These are phyloP conservation scores for Arctostaphylos glauca DNA, from an alignment of 148 eudicot genomes.

Conservation along the genomic window DNA sequence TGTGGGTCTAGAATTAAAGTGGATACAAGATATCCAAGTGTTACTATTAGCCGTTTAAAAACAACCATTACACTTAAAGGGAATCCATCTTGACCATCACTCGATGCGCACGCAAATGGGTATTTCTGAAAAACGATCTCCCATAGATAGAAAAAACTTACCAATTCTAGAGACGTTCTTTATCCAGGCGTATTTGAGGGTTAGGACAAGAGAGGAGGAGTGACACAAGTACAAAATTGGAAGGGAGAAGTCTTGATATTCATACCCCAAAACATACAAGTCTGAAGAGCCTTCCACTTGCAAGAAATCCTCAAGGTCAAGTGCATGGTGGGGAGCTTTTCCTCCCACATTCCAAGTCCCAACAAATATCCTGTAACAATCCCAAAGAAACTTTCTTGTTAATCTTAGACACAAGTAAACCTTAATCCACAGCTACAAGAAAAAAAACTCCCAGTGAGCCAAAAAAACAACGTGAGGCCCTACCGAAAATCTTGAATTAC, in stretches of 20 bases:
- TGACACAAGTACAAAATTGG: not conserved
- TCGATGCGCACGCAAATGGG: too few relatives aligned
- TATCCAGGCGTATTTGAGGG: too few relatives aligned
- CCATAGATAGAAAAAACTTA: too few relatives aligned
- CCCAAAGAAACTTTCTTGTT: not conserved
- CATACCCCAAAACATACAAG: constrained; percentile 80
- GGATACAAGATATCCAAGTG: too few relatives aligned
- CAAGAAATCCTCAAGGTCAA: constrained; percentile 73
- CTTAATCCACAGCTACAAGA: not conserved
- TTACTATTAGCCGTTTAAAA: too few relatives aligned
- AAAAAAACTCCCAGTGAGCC: not conserved
- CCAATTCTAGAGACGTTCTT: too few relatives aligned
- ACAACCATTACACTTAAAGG: too few relatives aligned
- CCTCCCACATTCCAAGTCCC: constrained; percentile 98
- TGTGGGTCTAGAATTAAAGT: not conserved
- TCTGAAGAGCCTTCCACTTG: constrained; percentile 73
- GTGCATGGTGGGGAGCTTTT: constrained; percentile 54
- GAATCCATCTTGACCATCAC: too few relatives aligned
- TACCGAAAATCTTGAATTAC: constrained; percentile 60
- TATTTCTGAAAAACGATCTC: too few relatives aligned
- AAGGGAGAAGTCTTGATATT: not conserved
- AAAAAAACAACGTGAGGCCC: not conserved
- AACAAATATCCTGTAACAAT: constrained; percentile 59
- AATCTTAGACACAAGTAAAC: not conserved
- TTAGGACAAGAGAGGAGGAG: not conserved